phyloP scores from a whole-genome alignment of 345 rosid genomes.

The Nasturtium officinale region DNA sequence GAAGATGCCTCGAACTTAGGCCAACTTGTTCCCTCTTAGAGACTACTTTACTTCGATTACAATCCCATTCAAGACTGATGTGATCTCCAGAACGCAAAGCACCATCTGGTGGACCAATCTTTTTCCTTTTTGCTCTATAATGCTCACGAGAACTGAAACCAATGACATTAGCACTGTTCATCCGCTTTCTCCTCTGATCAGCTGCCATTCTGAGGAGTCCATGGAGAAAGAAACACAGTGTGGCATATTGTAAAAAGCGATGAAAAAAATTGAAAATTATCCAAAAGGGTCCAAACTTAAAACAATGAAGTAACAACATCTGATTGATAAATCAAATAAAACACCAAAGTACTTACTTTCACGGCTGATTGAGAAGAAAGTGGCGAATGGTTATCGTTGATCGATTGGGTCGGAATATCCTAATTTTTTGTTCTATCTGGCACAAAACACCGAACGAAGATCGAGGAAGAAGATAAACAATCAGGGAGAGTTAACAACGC shows the following conservation, averaged over 20 bases:
- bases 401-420: conserved; percentile 4
- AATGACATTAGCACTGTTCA: conserved; percentile 60
- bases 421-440: conserved; percentile 20
- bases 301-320: conserved; percentile 25
- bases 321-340: conserved; percentile 10
- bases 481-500: conserved; percentile 19
- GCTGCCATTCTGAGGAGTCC: conserved; percentile 67
- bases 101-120: conserved; percentile 47
- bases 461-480: conserved; percentile 17
- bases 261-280: conserved; percentile 3
- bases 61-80: conserved; percentile 89
- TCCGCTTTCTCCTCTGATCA: conserved; percentile 77
- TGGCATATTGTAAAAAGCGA: conserved; percentile 8
- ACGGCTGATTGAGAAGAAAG: conserved; percentile 32
- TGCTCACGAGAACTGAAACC: conserved; percentile 61
- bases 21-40: conserved; percentile 91
- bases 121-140: conserved; percentile 70
- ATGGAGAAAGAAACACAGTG: conserved; percentile 24
- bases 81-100: conserved; percentile 60
- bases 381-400: conserved; percentile 1
- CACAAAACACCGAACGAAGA: conserved; percentile 13
- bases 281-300: not conserved
- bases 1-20: conserved; percentile 63
- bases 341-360: not conserved
- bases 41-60: conserved; percentile 57